A percentile compares a stretch with the other conserved stretches of the same genome.
Conservation (phyloP, 495 filamentous ascomycete genomes). For the Penicillium fimorum region DNA sequence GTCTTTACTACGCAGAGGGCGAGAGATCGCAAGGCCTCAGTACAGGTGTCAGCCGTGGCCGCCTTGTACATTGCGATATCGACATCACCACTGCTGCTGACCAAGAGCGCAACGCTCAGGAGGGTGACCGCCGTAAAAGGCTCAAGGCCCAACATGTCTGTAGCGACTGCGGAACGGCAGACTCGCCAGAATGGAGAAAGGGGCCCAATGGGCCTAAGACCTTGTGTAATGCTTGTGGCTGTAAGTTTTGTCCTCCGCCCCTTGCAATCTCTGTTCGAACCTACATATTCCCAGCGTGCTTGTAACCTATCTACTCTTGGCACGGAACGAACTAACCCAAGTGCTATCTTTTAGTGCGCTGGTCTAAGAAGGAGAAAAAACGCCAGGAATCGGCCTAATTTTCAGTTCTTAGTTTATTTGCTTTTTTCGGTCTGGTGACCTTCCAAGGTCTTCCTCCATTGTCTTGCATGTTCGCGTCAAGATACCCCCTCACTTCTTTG, state of each 20-base stretch:
- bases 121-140: slow-evolving; percentile 84
- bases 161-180: slow-evolving; percentile 90
- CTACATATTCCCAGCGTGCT: background rate
- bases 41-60: slow-evolving; percentile 75
- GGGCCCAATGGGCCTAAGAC: slow-evolving; percentile 94
- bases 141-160: slow-evolving; percentile 96
- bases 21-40: slow-evolving; percentile 87
- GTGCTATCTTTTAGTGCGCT: slow-evolving; percentile 48
- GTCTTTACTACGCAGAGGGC: slow-evolving; percentile 82
- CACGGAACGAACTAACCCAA: background rate
- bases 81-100: slow-evolving; percentile 84
- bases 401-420: background rate
- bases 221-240: slow-evolving; percentile 93
- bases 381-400: slow-evolving; percentile 33
- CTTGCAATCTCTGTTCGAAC: background rate
- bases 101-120: slow-evolving; percentile 37
- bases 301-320: background rate
- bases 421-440: background rate
- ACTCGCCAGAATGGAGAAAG: slow-evolving; percentile 96
- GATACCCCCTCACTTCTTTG: background rate
- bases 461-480: background rate
- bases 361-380: slow-evolving; percentile 80
- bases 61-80: slow-evolving; percentile 79
- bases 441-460: background rate
- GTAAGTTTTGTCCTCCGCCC: slow-evolving; percentile 42